These are phyloP conservation scores for Rhizopus arrhizus DNA, from an alignment of 371 early-diverging fungal species.

Conservation along the genomic window DNA sequence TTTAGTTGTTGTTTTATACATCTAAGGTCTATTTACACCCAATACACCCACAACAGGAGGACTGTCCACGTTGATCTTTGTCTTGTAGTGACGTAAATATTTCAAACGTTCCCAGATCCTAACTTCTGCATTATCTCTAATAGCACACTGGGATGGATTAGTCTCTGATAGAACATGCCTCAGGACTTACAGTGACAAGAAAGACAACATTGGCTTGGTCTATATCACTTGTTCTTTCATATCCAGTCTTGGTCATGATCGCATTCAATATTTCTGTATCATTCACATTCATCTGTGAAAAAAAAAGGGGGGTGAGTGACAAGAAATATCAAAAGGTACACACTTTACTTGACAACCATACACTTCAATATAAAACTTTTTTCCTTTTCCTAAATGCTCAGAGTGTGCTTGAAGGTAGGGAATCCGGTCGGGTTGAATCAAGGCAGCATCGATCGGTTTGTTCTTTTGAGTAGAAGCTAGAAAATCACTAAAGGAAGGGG, in stretches of 20 bases:
- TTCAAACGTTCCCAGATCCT: slow-evolving; percentile 74
- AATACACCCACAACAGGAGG: slow-evolving; percentile 79
- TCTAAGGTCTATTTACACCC: slow-evolving; percentile 49
- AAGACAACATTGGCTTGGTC: slow-evolving; percentile 73
- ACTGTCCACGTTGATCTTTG: slow-evolving; percentile 48
- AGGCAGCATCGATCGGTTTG: slow-evolving; percentile 17
- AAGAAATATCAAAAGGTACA: not conserved
- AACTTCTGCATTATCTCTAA: slow-evolving; percentile 78
- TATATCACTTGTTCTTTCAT: slow-evolving; percentile 56
- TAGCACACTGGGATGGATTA: slow-evolving; percentile 59
- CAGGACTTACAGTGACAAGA: slow-evolving; percentile 64
- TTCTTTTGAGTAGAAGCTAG: slow-evolving; percentile 6
- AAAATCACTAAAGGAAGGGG: slow-evolving; percentile 71
- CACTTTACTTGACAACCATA: slow-evolving; percentile 76
- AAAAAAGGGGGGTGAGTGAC: not conserved
- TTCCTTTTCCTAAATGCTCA: slow-evolving; percentile 43
- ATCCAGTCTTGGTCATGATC: slow-evolving; percentile 73
- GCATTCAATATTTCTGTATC: slow-evolving; percentile 82
- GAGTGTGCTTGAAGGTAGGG: slow-evolving; percentile 60
- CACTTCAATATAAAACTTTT: slow-evolving; percentile 71
- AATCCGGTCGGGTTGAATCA: slow-evolving; percentile 42
- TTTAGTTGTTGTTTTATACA: not conserved
- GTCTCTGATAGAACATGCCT: not conserved
- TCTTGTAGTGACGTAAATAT: slow-evolving; percentile 58
- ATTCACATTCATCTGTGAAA: slow-evolving; percentile 70